phyloP scores from a whole-genome alignment of 2,329 filamentous ascomycete species.

The Pezicula carpinea region DNA sequence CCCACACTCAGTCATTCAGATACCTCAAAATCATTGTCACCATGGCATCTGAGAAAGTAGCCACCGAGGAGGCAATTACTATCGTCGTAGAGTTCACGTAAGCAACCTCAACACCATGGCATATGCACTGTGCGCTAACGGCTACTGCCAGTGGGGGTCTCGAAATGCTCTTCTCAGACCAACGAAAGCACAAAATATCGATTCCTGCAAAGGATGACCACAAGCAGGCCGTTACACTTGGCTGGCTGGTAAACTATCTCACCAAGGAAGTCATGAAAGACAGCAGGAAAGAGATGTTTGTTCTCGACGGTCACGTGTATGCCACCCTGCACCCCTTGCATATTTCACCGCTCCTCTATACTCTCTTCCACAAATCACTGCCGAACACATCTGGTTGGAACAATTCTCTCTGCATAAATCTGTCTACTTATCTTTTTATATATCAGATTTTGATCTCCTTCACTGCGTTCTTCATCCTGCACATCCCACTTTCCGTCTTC shows the following conservation, averaged over 20 bases:
- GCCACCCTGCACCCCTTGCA: conserved; percentile 28
- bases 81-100: conserved; percentile 68
- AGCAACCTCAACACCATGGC: conserved; percentile 5
- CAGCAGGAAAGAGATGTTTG: conserved; percentile 79
- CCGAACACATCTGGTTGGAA: conserved; percentile 8
- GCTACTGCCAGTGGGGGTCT: conserved; percentile 69
- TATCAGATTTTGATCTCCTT: conserved; percentile 10
- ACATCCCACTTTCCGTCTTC: background rate
- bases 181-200: conserved; percentile 65
- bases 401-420: conserved; percentile 2
- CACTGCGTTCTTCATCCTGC: conserved; percentile 6
- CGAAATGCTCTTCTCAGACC: conserved; percentile 87
- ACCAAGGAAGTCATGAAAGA: conserved; percentile 83
- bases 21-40: background rate
- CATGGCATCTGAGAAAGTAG: conserved; percentile 16
- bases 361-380: conserved; percentile 10
- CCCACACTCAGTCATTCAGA: background rate
- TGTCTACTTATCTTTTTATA: conserved; percentile 2
- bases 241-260: conserved; percentile 72
- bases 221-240: conserved; percentile 62
- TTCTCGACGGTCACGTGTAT: conserved; percentile 83
- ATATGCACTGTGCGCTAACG: conserved; percentile 3
- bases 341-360: conserved; percentile 14
- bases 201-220: conserved; percentile 60
- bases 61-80: conserved; percentile 35